Evolutionary conservation across 2,329 filamentous ascomycete genomes (phyloP), one percentile per base, ranked within the genome.

Genomic region (Arthrobotrys musiformis): DNA sequence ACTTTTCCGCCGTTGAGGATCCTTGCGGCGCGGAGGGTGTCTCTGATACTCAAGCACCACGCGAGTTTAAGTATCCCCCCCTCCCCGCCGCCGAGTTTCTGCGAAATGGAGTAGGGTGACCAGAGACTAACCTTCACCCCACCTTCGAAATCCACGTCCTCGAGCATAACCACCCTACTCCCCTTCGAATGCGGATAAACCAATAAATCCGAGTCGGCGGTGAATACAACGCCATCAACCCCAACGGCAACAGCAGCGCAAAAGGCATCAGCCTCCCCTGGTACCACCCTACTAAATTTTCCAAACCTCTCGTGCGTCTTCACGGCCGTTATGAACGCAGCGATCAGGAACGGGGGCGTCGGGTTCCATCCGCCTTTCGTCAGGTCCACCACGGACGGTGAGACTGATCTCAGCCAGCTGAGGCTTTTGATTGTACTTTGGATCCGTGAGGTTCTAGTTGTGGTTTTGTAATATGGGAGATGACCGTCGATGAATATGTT

Each of bases 221-320:
- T 76, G n/a, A 76, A 76, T 22, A 76, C 48, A 19, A 76, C 72
- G 22, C 22, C 4, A n/a, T 7, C 33, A 52, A 9, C 46, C 17
- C 13, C 13, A 50, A n/a, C 24, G 5, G 72, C 72, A 17, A 50
- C 56, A 26, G 33, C 52, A 2, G 72, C 64, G 58, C 58, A 69
- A 52, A 76, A 76, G 3, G 72, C 56, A 17, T 76, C 72, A n/a
- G 72, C 72, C 17, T 76, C 72, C 3, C 72, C 72, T 22, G 72
- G 17, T 15, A 70, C 72, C 11, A 28, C 66, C 2, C 13, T 58
- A 4, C 66, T 4, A 13, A 66, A n/a, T 4, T 46, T 37, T 17
- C 13, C 35, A 46, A 61, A 76, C 30, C 58, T 56, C 22, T 50
- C 64, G 19, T 70, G n/a, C 13, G n/a, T 17, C 6, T 1, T 24